A percentile compares a stretch with the other conserved stretches of the same genome.
phyloP scores from a whole-genome alignment of 176 grass and related monocot genomes.

The Ananas comosus region DNA sequence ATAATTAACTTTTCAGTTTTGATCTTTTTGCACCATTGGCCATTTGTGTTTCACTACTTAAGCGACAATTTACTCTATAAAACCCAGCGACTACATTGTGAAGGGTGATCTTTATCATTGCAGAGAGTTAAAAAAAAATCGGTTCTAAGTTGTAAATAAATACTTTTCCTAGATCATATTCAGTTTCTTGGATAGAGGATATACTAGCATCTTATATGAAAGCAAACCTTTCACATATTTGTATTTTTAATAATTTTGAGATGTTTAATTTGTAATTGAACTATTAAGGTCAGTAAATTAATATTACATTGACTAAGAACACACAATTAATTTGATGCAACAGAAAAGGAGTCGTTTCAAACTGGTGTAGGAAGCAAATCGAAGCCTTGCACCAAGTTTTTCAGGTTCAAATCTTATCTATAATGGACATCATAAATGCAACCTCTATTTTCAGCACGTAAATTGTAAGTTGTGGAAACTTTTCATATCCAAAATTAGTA shows the following conservation, averaged over 20 bases:
- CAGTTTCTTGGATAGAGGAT: background rate
- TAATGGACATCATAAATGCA: constrained; percentile 54
- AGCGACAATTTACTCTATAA: no score
- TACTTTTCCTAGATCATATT: background rate
- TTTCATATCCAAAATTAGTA: constrained; percentile 11
- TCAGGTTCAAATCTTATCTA: constrained; percentile 88
- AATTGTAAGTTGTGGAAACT: constrained; percentile 12
- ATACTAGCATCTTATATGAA: background rate
- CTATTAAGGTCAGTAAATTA: constrained; percentile 27
- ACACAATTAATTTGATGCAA: constrained; percentile 92
- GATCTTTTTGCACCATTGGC: no score
- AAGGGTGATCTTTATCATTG: background rate
- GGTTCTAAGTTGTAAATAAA: background rate
- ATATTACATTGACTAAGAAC: constrained; percentile 51
- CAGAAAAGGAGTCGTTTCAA: constrained; percentile 97
- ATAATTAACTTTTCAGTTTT: no score
- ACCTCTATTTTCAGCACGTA: constrained; percentile 35
- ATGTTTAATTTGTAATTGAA: constrained; percentile 37
- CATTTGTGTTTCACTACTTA: no score
- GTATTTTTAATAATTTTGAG: constrained; percentile 27
- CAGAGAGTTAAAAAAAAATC: background rate
- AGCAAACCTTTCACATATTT: constrained; percentile 15
- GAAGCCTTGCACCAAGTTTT: constrained; percentile 99
- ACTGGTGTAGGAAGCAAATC: constrained; percentile 96
- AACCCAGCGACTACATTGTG: no score